Percentiles rank a stretch among this genome's conserved stretches.
These are phyloP conservation scores for Lepidium africanum DNA, from an alignment of 345 rosid species.

Conservation along the genomic window DNA sequence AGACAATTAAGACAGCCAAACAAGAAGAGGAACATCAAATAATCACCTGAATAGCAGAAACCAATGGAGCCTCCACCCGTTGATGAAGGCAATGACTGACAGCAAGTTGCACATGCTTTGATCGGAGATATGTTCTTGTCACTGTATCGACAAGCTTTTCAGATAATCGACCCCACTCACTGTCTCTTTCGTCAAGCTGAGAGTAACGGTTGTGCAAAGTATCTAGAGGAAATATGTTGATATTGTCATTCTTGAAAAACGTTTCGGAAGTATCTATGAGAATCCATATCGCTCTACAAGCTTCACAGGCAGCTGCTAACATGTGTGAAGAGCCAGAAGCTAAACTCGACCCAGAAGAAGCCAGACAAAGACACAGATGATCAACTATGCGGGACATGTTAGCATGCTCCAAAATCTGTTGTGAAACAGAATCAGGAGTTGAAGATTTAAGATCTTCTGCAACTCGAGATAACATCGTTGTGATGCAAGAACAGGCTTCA, in stretches of 20 bases:
- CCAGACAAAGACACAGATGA: conserved; percentile 70
- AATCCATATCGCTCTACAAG: conserved; percentile 73
- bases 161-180: conserved; percentile 52
- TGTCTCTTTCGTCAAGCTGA: conserved; percentile 51
- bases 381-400: conserved; percentile 73
- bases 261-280: conserved; percentile 64
- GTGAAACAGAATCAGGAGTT: conserved; percentile 41
- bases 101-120: conserved; percentile 75
- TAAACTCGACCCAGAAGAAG: conserved; percentile 74
- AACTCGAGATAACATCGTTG: conserved; percentile 51
- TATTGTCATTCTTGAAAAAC: conserved; percentile 39
- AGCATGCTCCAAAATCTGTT: conserved; percentile 69
- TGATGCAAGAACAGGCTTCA: conserved; percentile 67
- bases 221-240: conserved; percentile 56
- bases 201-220: conserved; percentile 46
- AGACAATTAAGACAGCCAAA: conserved; percentile 1
- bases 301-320: conserved; percentile 74
- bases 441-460: conserved; percentile 48
- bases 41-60: conserved; percentile 71
- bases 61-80: conserved; percentile 53
- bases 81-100: conserved; percentile 75
- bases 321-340: conserved; percentile 68
- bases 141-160: conserved; percentile 59
- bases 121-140: conserved; percentile 66
- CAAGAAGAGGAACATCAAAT: not conserved